Percentiles rank a stretch among this genome's conserved stretches.
phyloP scores from a whole-genome alignment of 306 rosid genomes.

The Quercus alba region DNA sequence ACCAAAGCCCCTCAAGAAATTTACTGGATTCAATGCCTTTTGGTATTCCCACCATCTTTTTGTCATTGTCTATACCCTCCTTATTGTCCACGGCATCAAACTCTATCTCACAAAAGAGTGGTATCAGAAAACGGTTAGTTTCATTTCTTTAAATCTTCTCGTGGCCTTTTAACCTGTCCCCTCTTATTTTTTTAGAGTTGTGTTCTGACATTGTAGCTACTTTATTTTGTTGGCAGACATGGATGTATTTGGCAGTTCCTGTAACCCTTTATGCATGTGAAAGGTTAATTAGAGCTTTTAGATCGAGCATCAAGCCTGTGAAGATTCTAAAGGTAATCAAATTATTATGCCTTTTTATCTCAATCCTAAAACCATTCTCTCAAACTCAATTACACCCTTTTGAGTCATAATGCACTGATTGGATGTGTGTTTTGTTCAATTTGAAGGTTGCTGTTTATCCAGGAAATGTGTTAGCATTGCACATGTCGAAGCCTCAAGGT shows the following conservation, averaged over 20 bases:
- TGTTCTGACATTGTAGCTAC: not conserved
- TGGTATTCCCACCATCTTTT: slow-evolving; percentile 69
- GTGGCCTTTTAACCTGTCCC: not conserved
- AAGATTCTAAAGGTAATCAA: slow-evolving; percentile 45
- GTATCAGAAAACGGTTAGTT: slow-evolving; percentile 51
- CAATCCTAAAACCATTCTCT: not conserved
- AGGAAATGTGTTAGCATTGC: slow-evolving; percentile 53
- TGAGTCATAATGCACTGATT: not conserved
- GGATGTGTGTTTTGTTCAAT: not conserved
- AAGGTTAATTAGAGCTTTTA: slow-evolving; percentile 45
- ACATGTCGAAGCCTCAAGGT: slow-evolving; percentile 56
- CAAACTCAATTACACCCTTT: not conserved
- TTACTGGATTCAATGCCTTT: slow-evolving; percentile 64
- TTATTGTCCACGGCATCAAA: slow-evolving; percentile 42
- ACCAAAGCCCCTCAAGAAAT: slow-evolving; percentile 44
- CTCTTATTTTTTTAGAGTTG: not conserved
- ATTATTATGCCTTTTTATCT: not conserved
- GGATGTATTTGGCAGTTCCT: slow-evolving; percentile 60
- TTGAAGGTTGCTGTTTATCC: slow-evolving; percentile 56
- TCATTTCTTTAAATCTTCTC: not conserved
- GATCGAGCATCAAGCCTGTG: slow-evolving; percentile 57
- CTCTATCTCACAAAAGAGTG: slow-evolving; percentile 54
- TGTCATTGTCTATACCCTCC: slow-evolving; percentile 51
- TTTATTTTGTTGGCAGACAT: slow-evolving; percentile 32
- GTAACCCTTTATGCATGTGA: slow-evolving; percentile 44